A percentile compares a stretch with the other conserved stretches of the same genome.
phyloP scores from a whole-genome alignment of 2,329 filamentous ascomycete species.

The Colletotrichum zoysiae region DNA sequence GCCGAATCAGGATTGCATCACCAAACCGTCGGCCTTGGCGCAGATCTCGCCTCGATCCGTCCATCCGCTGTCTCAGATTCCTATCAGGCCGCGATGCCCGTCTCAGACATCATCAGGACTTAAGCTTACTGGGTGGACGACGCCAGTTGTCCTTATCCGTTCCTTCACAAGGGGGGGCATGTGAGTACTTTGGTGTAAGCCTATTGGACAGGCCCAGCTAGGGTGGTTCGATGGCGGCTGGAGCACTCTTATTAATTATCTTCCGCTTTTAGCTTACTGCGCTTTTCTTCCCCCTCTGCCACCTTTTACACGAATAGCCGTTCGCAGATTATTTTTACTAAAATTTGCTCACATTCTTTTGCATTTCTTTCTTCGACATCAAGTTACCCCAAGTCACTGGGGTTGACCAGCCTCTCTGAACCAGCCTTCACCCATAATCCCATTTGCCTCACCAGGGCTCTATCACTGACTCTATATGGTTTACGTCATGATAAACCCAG shows the following conservation, averaged over 20 bases:
- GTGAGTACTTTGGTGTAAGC: conserved; percentile 40
- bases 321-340: neutral
- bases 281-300: neutral
- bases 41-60: conserved; percentile 37
- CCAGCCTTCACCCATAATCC: neutral
- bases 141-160: conserved; percentile 12
- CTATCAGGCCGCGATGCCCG: conserved; percentile 8
- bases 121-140: conserved; percentile 31
- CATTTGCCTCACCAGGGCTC: neutral
- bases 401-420: neutral
- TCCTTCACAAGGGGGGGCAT: conserved; percentile 21
- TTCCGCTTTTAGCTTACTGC: conserved; percentile 10
- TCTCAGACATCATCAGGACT: conserved; percentile 10
- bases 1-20: neutral
- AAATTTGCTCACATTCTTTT: neutral
- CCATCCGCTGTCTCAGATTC: conserved; percentile 8
- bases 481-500: neutral
- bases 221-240: neutral
- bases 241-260: neutral
- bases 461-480: neutral
- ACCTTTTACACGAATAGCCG: neutral
- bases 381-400: neutral
- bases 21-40: conserved; percentile 8
- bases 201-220: conserved; percentile 22
- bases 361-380: neutral